phyloP scores from a whole-genome alignment of 2,329 filamentous ascomycete genomes.

The Fusarium lateritium region DNA sequence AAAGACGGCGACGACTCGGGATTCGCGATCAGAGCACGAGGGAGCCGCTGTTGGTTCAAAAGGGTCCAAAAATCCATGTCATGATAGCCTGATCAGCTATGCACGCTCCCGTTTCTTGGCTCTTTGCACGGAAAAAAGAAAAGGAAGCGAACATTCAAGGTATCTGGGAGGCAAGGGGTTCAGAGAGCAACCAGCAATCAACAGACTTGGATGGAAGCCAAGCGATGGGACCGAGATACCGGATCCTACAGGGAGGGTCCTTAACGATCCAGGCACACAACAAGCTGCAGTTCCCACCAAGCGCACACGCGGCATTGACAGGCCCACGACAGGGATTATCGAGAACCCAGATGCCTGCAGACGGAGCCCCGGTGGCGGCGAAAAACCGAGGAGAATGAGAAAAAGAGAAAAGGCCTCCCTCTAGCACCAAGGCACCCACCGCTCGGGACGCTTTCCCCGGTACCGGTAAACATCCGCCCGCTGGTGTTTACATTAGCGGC shows the following conservation, averaged over 20 bases:
- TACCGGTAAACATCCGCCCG: slow-evolving; percentile 27
- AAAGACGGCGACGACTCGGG: slow-evolving; percentile 39
- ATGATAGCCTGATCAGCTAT: slow-evolving; percentile 26
- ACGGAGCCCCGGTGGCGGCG: slow-evolving; percentile 25
- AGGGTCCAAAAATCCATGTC: slow-evolving; percentile 29
- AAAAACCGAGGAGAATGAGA: slow-evolving; percentile 17
- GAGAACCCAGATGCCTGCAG: slow-evolving; percentile 29
- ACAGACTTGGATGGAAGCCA: slow-evolving; percentile 35
- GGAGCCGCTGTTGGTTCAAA: slow-evolving; percentile 21
- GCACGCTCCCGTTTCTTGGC: slow-evolving; percentile 32
- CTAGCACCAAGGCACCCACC: slow-evolving; percentile 20
- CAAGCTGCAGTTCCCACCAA: slow-evolving; percentile 18
- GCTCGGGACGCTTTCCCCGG: slow-evolving; percentile 38
- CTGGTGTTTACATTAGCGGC: slow-evolving; percentile 35
- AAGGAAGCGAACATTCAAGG: slow-evolving; percentile 9
- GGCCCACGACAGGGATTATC: slow-evolving; percentile 24
- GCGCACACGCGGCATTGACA: slow-evolving; percentile 39
- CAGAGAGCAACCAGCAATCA: slow-evolving; percentile 11
- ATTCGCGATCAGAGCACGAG: slow-evolving; percentile 36
- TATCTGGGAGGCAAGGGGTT: slow-evolving; percentile 2
- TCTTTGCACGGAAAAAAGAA: slow-evolving; percentile 23
- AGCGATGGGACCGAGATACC: slow-evolving; percentile 34
- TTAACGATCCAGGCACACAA: slow-evolving; percentile 41
- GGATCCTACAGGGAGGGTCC: slow-evolving; percentile 12
- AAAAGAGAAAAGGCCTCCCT: slow-evolving; percentile 10